Base-by-base conservation (phyloP, 306 rosid genomes). In the Trifolium dubium region DNA sequence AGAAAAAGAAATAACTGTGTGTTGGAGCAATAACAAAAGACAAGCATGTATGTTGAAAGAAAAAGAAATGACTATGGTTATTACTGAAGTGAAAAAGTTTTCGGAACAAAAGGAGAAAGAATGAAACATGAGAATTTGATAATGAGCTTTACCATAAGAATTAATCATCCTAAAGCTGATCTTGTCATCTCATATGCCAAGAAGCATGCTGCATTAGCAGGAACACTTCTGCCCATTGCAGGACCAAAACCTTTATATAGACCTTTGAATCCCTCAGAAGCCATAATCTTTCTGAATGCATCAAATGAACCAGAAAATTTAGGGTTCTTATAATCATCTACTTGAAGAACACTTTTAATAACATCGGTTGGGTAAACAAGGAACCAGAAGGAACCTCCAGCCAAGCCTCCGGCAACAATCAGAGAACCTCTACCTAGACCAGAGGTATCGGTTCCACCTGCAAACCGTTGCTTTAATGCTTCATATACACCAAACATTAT, bases 161-260 rank as follows among this genome's bases (percentile, higher is more conserved):
- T 10, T 10, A 50, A 40, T 86, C 86, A 90, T 67, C 88, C 92
- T 71, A 95, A 72, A 79, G 93, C 89, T 35, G 99, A 92, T 83
- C 87, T 87, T 46, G 99, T 86, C 76, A 95, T 79, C 81, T 92
- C 98, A 77, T 95, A 95, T 19, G 93, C 99, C 88, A 92, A 88
- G 93, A 95, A 95, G 75, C 99, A 92, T 13, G 99, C 99, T n/a
- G 97, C 98, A 82, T 95, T 95, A 0, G 98, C 98, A 0, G 98
- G 98, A 72, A 95, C 69, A 78, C 98, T 95, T 72, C 98, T 78
- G 15, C 81, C 89, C 90, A 92, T 95, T 41, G 99, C 98, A 7
- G 98, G 99, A 67, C 97, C 97, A 77, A 95, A 95, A n/a, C 99
- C 99, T 71, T 82, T 95, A 78, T 95, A 92, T 1, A 95, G 86